A percentile compares a stretch with the other conserved stretches of the same genome.
Conservation (phyloP, 495 filamentous ascomycete genomes). For the Aspergillus steynii region DNA sequence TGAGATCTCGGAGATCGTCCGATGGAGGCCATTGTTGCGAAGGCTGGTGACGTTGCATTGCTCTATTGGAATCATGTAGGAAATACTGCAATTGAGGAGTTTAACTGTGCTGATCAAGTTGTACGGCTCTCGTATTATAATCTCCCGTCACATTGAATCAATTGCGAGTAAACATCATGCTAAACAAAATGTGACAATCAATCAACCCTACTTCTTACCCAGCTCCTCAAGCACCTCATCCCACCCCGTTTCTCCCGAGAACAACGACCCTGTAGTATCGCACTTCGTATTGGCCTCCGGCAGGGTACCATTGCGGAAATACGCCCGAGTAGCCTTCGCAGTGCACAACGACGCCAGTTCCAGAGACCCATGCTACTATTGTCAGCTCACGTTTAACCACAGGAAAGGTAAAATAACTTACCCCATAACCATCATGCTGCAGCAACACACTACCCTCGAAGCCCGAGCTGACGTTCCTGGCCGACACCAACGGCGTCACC, state of each 20-base stretch:
- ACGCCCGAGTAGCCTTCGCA: conserved; percentile 40
- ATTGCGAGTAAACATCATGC: no score
- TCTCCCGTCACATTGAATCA: no score
- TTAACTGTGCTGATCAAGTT: no score
- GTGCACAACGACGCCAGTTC: conserved; percentile 50
- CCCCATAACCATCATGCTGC: conserved; percentile 39
- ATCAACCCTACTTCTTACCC: not conserved
- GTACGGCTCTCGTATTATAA: no score
- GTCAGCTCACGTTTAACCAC: not conserved
- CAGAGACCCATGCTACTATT: conserved; percentile 46
- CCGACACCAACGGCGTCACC: conserved; percentile 44
- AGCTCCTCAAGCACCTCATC: not conserved
- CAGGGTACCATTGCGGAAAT: conserved; percentile 50
- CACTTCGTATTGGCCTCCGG: conserved; percentile 45
- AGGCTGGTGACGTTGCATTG: no score
- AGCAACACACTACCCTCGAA: conserved; percentile 47
- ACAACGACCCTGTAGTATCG: conserved; percentile 34
- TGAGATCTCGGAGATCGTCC: not conserved
- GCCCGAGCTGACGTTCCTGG: conserved; percentile 40
- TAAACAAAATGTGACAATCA: no score
- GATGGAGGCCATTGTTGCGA: not conserved
- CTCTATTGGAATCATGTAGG: no score
- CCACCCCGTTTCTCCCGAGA: conserved; percentile 18
- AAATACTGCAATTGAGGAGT: no score
- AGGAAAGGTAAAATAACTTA: not conserved